Percentiles rank a stretch among this genome's conserved stretches.
Evolutionary conservation across 306 rosid species (phyloP).

Genomic region (Quercus rubra): DNA sequence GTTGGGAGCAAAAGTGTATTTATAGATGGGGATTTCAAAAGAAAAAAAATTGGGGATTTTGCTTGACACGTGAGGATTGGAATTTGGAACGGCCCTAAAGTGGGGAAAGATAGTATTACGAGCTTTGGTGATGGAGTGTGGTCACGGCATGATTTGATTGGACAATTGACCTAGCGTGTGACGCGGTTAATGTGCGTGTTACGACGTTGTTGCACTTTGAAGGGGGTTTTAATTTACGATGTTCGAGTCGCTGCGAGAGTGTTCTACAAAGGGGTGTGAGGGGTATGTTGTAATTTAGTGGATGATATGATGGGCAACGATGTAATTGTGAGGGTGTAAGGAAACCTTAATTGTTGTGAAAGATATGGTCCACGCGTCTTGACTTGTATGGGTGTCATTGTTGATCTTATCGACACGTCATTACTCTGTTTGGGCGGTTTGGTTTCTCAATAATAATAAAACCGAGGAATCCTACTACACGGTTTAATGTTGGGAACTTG

Average conservation of each 20-base stretch:
- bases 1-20: too few relatives aligned
- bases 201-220: background rate
- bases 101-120: background rate
- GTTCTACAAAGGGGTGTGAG: too few relatives aligned
- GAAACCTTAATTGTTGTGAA: background rate
- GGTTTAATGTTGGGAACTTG: too few relatives aligned
- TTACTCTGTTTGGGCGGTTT: too few relatives aligned
- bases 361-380: too few relatives aligned
- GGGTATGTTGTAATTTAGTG: background rate
- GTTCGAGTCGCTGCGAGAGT: too few relatives aligned
- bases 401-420: background rate
- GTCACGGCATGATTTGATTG: slow-evolving; percentile 15
- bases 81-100: background rate
- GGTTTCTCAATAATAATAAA: too few relatives aligned
- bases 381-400: background rate
- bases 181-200: background rate
- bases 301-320: background rate
- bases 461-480: too few relatives aligned
- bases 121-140: background rate
- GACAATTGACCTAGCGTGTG: background rate
- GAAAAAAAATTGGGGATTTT: too few relatives aligned
- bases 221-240: background rate
- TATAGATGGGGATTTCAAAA: too few relatives aligned
- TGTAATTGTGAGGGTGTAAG: too few relatives aligned
- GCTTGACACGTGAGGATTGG: background rate